Evolutionary conservation across 306 rosid species (phyloP), one percentile per base, ranked within the genome.

Genomic region (Adenanthera pavonina): DNA sequence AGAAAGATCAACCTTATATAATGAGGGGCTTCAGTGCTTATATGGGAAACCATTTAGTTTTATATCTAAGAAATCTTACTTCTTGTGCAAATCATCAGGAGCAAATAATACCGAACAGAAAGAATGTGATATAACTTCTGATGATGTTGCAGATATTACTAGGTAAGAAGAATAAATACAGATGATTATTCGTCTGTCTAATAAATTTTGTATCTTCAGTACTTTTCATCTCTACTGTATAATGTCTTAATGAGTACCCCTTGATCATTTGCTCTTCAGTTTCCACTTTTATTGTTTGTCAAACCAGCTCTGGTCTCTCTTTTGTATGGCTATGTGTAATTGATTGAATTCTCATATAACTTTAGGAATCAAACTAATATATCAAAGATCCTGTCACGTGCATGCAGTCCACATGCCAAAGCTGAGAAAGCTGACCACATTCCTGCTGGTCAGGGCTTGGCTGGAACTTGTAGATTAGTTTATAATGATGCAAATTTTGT

Each of bases 401-500:
- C 43, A 17, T 81, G 41, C 67, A 61, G 67, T 11, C 33, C n/a
- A 61, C 68, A 3, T 33, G 4, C 40, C 34, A 61, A 61, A 61
- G 68, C 68, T 33, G 14, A 33, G 41, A 61, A 90, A 84, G 85
- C 83, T 77, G 87, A 79, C 71, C 72, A 7, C 71, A 77, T 80
- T 78, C 41, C 8, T 61, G 33, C 41, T 12, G 41, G 41, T 61
- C 86, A 30, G 77, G 95, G 91, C 82, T 85, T 93, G 74, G 90
- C 91, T 69, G 94, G 87, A 67, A 97, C 97, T 80, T 92, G 92
- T 87, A 92, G 82, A 80, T 95, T 89, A 76, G 91, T 72, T 71
- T 83, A 51, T 81, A 92, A 95, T 20, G 99, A 93, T 34, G 99
- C 95, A 0, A 93, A 90, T 84, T 89, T 86, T 81, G 90, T 90